Base-by-base conservation (phyloP, 345 rosid genomes). In the Boechera divaricarpa region DNA sequence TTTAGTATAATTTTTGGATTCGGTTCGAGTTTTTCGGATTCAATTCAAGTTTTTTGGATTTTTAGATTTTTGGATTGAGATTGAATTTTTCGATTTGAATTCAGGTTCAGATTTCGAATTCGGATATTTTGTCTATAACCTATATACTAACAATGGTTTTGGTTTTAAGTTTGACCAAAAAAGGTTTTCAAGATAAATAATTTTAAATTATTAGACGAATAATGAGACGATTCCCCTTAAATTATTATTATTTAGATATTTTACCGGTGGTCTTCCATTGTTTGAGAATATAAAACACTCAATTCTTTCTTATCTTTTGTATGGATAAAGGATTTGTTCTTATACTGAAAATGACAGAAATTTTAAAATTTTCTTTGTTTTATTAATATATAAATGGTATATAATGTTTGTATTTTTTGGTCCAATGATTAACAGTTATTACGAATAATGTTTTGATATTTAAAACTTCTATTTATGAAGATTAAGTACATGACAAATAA, bases 311-410 rank as follows among this genome's bases (percentile, higher is more conserved):
- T 61, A 69, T 68, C 74, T 76, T 10, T 38, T 59, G 29, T 68
- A 15, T 13, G 63, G 67, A 36, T 47, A 60, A 33, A 76, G n/a
- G 60, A 60, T 52, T 21, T 68, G 54, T 69, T 61, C 74, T 47
- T 51, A 53, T 29, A 61, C 70, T 33, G 80, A 76, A 39, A 76
- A 76, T 41, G 70, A 69, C 74, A 52, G 1, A 41, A 60, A 51
- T 0, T 52, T 31, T 18, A 21, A 13, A 7, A 18, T 63, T 41
- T 51, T 28, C 10, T 26, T 8, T 48, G 11, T 5, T 60, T 36
- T 35, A 35, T 48, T 63, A 39, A 15, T 65, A 49, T 59, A 16
- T 38, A 28, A n/a, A 58, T 38, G 39, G 33, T n/a, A 39, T 51
- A 51, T 51, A 21, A 60, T 69, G 48, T 63, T 31, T 38, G 24